Conservation (phyloP, 2,329 filamentous ascomycete species). For the Epichloe aotearoae region DNA sequence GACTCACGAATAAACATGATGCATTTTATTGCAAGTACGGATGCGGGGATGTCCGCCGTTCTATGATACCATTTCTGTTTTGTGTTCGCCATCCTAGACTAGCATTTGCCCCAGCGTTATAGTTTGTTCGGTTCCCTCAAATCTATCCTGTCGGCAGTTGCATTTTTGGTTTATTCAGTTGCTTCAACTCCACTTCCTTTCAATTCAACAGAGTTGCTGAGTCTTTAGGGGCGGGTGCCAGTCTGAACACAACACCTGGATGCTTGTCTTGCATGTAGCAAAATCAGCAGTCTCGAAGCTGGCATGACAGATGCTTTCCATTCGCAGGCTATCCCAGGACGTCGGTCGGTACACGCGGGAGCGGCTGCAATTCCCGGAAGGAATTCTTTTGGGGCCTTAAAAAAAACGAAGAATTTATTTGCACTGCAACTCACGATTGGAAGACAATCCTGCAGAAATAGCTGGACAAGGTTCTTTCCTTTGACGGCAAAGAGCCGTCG, state of each 20-base stretch:
- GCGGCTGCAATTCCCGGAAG: background rate
- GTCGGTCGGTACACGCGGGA: no score
- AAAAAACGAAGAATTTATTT: no score
- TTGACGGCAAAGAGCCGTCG: no score
- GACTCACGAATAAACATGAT: slow-evolving; percentile 3
- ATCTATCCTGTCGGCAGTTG: background rate
- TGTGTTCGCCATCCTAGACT: slow-evolving; percentile 7
- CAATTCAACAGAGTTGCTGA: background rate
- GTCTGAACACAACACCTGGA: background rate
- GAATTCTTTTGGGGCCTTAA: no score
- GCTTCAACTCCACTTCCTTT: background rate
- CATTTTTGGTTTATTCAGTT: background rate
- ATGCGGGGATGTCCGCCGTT: background rate
- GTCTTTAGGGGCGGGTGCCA: background rate
- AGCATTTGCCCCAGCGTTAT: background rate
- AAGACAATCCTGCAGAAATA: no score
- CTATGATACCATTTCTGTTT: slow-evolving; percentile 1
- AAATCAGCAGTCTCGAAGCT: background rate
- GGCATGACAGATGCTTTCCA: background rate
- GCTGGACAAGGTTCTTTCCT: no score
- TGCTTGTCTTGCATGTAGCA: background rate
- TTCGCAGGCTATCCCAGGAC: no score
- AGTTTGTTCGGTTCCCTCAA: background rate
- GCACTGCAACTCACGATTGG: no score
- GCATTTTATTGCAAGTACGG: background rate